A percentile compares a stretch with the other conserved stretches of the same genome.
These are phyloP conservation scores for Ogataea polymorpha DNA, from an alignment of 805 yeast genomes.

Conservation along the genomic window DNA sequence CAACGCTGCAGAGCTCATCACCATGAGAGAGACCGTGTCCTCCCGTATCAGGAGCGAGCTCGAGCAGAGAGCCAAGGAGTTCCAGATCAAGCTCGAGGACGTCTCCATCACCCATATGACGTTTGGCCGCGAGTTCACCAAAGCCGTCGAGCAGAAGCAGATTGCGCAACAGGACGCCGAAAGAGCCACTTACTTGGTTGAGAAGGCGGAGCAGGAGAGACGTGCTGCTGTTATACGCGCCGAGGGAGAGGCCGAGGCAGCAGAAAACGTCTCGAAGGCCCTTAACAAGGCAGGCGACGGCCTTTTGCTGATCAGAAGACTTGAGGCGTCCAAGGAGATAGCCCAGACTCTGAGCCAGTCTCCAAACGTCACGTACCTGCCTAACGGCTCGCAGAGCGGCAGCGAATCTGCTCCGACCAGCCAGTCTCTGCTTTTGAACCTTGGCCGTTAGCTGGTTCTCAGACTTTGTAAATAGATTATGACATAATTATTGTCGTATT, in stretches of 20 bases:
- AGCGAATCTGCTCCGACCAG: slow-evolving; percentile 38
- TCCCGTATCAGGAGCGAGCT: slow-evolving; percentile 86
- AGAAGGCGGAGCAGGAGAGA: slow-evolving; percentile 95
- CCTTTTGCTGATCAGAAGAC: slow-evolving; percentile 84
- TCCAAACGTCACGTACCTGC: slow-evolving; percentile 85
- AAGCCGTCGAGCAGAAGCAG: slow-evolving; percentile 97
- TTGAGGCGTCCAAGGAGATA: slow-evolving; percentile 95
- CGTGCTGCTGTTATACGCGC: slow-evolving; percentile 94
- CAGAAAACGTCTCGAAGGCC: slow-evolving; percentile 91
- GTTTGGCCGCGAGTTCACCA: slow-evolving; percentile 93
- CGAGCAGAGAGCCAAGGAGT: slow-evolving; percentile 77
- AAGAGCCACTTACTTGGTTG: slow-evolving; percentile 89
- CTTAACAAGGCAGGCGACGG: slow-evolving; percentile 95
- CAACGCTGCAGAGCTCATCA: slow-evolving; percentile 96
- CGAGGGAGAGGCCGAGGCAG: slow-evolving; percentile 99
- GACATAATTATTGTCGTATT: neutral
- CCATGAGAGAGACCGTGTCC: slow-evolving; percentile 94
- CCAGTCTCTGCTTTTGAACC: slow-evolving; percentile 61
- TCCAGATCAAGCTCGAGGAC: slow-evolving; percentile 89
- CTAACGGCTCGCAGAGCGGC: slow-evolving; percentile 41
- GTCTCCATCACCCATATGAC: slow-evolving; percentile 98
- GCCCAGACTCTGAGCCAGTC: slow-evolving; percentile 83
- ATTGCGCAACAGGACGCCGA: slow-evolving; percentile 99
- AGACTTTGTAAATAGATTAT: slow-evolving; percentile 4
- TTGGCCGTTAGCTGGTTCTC: slow-evolving; percentile 51